phyloP scores from a whole-genome alignment of 2,329 filamentous ascomycete species.

The Xylaria sp. region DNA sequence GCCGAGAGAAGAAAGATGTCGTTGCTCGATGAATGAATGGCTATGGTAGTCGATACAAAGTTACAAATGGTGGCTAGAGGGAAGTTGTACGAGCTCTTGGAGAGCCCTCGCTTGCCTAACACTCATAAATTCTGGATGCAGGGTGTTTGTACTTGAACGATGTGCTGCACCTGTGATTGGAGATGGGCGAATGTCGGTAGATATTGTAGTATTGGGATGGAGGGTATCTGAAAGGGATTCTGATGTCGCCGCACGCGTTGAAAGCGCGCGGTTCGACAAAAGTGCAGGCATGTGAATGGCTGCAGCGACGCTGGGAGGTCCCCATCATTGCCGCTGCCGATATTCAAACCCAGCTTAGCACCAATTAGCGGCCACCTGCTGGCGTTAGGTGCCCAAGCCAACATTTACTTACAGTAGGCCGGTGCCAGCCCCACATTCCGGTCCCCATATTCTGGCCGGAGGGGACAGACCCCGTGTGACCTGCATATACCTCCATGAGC shows the following conservation, averaged over 20 bases:
- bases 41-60: background rate
- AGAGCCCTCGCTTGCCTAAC: slow-evolving; percentile 2
- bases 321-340: slow-evolving; percentile 5
- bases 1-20: background rate
- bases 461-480: background rate
- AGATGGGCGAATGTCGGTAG: background rate
- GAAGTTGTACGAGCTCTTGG: slow-evolving; percentile 6
- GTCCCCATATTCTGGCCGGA: background rate
- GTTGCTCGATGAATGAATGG: background rate
- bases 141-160: background rate
- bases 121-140: background rate
- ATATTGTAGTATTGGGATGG: background rate
- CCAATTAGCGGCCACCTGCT: background rate
- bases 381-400: background rate
- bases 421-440: background rate
- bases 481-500: too few relatives aligned
- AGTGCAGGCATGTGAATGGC: slow-evolving; percentile 14
- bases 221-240: background rate
- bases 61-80: background rate
- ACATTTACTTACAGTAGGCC: too few relatives aligned
- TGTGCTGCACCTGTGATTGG: slow-evolving; percentile 4
- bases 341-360: background rate
- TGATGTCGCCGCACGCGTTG: slow-evolving; percentile 23
- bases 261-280: slow-evolving; percentile 25
- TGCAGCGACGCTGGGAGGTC: background rate